Conservation (phyloP, 371 early-diverging fungal genomes). For the Zychaea mexicana region DNA sequence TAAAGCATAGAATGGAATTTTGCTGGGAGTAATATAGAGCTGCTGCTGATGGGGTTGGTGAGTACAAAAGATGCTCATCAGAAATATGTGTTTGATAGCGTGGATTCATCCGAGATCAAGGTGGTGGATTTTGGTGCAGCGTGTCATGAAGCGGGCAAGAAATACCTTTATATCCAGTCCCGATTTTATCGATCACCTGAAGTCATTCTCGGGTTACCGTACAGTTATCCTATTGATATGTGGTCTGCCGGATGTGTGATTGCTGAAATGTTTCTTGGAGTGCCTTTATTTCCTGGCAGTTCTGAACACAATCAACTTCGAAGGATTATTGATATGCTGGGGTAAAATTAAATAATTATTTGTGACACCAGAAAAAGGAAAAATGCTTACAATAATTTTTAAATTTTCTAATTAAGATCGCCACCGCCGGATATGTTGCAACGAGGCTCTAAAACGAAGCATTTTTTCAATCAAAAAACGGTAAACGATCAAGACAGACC, state of each 20-base stretch:
- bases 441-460: conserved; percentile 67
- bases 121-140: conserved; percentile 99
- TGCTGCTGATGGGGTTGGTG: too few relatives aligned
- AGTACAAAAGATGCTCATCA: too few relatives aligned
- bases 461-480: conserved; percentile 66
- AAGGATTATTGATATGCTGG: conserved; percentile 86
- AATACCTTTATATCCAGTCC: conserved; percentile 95
- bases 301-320: conserved; percentile 89
- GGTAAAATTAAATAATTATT: conserved; percentile 40
- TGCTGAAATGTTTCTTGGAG: conserved; percentile 94
- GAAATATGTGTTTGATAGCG: conserved; percentile 41
- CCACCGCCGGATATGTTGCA: conserved; percentile 87
- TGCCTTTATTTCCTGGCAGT: conserved; percentile 91
- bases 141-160: conserved; percentile 81
- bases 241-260: conserved; percentile 99
- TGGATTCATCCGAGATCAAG: conserved; percentile 85
- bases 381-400: not conserved
- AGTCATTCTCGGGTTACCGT: conserved; percentile 89
- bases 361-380: too few relatives aligned
- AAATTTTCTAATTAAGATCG: conserved; percentile 26
- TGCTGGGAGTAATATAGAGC: not conserved
- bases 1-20: conserved; percentile 17
- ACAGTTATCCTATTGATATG: conserved; percentile 95
- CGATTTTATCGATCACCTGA: conserved; percentile 98
- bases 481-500: conserved; percentile 44